A percentile compares a stretch with the other conserved stretches of the same genome.
Evolutionary conservation across 176 grass and related monocot genomes (phyloP).

Genomic region (Tillandsia leiboldiana): DNA sequence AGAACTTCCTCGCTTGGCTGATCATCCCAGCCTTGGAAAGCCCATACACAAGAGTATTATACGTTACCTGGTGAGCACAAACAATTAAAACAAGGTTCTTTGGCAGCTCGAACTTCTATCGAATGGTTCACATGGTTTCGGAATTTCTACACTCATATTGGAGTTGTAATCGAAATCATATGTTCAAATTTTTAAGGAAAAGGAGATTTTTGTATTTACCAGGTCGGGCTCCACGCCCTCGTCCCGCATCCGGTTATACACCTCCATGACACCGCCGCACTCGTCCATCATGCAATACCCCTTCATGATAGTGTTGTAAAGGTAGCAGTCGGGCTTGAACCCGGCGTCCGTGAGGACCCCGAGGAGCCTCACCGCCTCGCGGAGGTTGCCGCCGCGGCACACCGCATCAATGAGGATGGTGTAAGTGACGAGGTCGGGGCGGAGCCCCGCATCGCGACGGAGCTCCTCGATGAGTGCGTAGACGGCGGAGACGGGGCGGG

Average conservation of each 20-base stretch:
- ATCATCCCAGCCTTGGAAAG: slow-evolving; percentile 74
- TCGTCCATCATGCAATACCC: slow-evolving; percentile 51
- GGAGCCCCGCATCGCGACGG: slow-evolving; percentile 11
- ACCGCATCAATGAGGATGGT: slow-evolving; percentile 54
- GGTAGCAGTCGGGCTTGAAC: slow-evolving; percentile 54
- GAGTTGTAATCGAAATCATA: too few species aligned
- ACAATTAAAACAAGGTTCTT: too few species aligned
- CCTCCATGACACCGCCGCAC: slow-evolving; percentile 38
- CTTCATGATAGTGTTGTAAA: slow-evolving; percentile 93
- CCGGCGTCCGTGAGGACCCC: slow-evolving; percentile 41
- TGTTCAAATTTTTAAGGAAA: too few species aligned
- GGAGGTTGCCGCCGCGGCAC: slow-evolving; percentile 43
- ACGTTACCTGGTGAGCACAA: slow-evolving; percentile 15
- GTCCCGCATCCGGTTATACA: slow-evolving; percentile 56
- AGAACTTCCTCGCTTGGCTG: slow-evolving; percentile 45
- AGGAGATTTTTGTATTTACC: slow-evolving; percentile 7
- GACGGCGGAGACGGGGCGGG: slow-evolving; percentile 45
- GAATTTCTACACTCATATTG: too few species aligned
- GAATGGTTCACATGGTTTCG: too few species aligned
- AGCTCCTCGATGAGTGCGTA: slow-evolving; percentile 46
- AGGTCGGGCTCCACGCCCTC: slow-evolving; percentile 73
- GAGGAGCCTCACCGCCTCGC: slow-evolving; percentile 55
- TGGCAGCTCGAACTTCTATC: too few species aligned
- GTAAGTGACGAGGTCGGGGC: slow-evolving; percentile 39
- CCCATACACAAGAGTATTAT: slow-evolving; percentile 71